A percentile compares a stretch with the other conserved stretches of the same genome.
Conservation (phyloP, 2,329 filamentous ascomycete genomes). For the Pestalotiopsis fici region DNA sequence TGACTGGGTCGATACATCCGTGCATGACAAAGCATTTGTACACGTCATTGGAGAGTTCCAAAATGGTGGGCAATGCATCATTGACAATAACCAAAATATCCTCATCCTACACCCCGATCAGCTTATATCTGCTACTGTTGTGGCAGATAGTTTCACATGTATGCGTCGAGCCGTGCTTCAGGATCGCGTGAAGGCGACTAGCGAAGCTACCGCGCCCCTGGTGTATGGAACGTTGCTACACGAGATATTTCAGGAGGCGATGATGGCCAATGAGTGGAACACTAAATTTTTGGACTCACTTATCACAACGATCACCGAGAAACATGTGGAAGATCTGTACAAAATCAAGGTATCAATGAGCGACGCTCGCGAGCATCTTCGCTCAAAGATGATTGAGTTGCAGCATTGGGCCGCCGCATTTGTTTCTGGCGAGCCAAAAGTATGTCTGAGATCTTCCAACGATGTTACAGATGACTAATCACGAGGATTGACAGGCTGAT, state of each 20-base stretch:
- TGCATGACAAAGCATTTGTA: constrained; percentile 73
- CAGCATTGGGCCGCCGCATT: constrained; percentile 84
- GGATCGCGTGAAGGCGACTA: constrained; percentile 90
- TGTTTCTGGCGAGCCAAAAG: constrained; percentile 69
- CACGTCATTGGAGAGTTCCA: constrained; percentile 84
- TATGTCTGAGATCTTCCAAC: constrained; percentile 35
- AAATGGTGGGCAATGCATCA: constrained; percentile 68
- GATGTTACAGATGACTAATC: background rate
- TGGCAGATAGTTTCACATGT: constrained; percentile 95
- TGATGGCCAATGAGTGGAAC: constrained; percentile 83
- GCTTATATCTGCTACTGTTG: constrained; percentile 89
- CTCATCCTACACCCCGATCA: constrained; percentile 94
- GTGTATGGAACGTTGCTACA: constrained; percentile 94
- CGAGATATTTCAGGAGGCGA: constrained; percentile 89
- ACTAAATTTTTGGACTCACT: constrained; percentile 63
- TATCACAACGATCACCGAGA: constrained; percentile 70
- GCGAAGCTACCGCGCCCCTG: constrained; percentile 75
- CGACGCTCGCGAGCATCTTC: constrained; percentile 77
- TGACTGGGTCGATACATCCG: constrained; percentile 83
- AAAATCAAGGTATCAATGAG: constrained; percentile 76
- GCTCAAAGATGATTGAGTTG: constrained; percentile 80
- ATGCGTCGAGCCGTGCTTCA: constrained; percentile 89
- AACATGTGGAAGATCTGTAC: constrained; percentile 86
- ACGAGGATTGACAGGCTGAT: constrained; percentile 46
- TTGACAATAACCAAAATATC: constrained; percentile 82